phyloP scores from a whole-genome alignment of 352 stramenopile genomes.

The Pythium periplocum region DNA sequence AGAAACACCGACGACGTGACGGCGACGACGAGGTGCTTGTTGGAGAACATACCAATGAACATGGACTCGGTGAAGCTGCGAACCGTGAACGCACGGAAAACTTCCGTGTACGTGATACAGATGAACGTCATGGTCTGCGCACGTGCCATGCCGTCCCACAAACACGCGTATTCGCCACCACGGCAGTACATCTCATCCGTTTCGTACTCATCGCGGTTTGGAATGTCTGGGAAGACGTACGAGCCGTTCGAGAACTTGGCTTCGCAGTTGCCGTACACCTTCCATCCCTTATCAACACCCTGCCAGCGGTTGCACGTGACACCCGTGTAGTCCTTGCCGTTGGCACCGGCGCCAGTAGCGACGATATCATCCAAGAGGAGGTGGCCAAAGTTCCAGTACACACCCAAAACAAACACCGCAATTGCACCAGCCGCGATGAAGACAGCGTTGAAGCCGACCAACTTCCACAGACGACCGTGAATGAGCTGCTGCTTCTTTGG shows the following conservation, averaged over 20 bases:
- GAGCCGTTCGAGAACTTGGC: conserved; percentile 32
- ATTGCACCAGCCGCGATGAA: conserved; percentile 39
- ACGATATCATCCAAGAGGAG: conserved; percentile 51
- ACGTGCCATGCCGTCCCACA: conserved; percentile 48
- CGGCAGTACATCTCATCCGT: conserved; percentile 43
- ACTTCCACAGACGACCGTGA: conserved; percentile 57
- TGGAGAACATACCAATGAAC: conserved; percentile 54
- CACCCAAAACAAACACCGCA: conserved; percentile 43
- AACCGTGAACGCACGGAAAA: conserved; percentile 73
- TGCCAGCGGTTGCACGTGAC: conserved; percentile 56
- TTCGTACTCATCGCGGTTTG: conserved; percentile 23
- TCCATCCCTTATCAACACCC: conserved; percentile 34
- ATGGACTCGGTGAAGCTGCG: conserved; percentile 65
- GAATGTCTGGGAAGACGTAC: conserved; percentile 45
- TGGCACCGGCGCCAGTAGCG: conserved; percentile 29
- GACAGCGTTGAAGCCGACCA: conserved; percentile 51
- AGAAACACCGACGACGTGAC: conserved; percentile 45
- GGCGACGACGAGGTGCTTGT: conserved; percentile 61
- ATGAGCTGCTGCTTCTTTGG: conserved; percentile 50
- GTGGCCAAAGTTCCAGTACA: conserved; percentile 71
- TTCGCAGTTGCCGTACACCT: conserved; percentile 47
- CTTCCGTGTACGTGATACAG: conserved; percentile 59
- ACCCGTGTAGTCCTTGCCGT: conserved; percentile 41
- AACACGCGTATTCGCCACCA: conserved; percentile 52
- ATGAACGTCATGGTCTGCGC: conserved; percentile 77